Base-by-base conservation (phyloP, 176 grass and related monocot species). In the Panicum miliaceum region DNA sequence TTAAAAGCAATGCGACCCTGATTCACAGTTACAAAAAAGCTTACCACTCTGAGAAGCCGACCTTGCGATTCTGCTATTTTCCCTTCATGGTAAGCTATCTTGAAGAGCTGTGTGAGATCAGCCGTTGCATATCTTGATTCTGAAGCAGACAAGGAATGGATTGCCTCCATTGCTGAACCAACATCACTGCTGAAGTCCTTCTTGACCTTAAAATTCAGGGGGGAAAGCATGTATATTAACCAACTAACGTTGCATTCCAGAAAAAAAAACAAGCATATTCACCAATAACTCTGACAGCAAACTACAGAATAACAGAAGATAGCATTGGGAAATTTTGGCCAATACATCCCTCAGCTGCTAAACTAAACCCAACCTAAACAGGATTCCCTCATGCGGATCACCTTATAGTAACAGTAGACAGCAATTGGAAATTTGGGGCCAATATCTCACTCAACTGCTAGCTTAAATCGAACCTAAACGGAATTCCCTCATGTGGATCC, bases 91-190 rank as follows among this genome's bases (percentile, higher is more conserved):
- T 76, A 48, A 69, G 96, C 96, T 88, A 94, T 82, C 74, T 92
- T 91, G 68, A 99, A 99, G 78, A 99, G 85, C 51, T 93, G 83
- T 47, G 96, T 99, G 68, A 99, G 89, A 90, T 99, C 96, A 26
- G 91, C 88, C 5, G 27, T 66, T 4, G 14, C 77, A 32, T 56
- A 86, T 48, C 87, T 77, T 18, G 85, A 64, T 22, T 93, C 89
- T 27, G 80, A 54, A 42, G 93, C 64, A 36, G 62, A 47, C 63
- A 99, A 48, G 48, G 81, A 76, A 53, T 72, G 78, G 67, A 99
- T 90, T 32, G 68, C 77, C 43, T 90, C 88, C 8, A 74, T 47
- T 67, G 73, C 87, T 20, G 53, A 90, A 65, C 75, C 82, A 78
- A 88, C 34, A 73, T 99, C 91, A 80, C 50, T 92, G 88, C 74